Percentiles rank a stretch among this genome's conserved stretches.
Evolutionary conservation across 441 rosid genomes (phyloP).

Genomic region (Francoa sonchifolia): DNA sequence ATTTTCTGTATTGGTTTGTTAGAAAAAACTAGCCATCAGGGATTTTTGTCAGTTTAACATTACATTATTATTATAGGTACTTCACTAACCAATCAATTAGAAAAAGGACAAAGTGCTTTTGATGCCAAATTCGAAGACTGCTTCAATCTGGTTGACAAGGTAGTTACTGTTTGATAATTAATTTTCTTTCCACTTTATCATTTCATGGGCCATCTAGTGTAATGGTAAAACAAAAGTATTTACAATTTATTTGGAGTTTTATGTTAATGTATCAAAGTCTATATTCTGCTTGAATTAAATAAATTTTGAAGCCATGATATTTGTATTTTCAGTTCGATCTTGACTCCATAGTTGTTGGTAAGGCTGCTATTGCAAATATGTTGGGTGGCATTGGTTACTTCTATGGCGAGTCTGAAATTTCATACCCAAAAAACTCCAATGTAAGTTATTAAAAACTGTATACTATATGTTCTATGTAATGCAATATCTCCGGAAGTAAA

Average conservation of each 20-base stretch:
- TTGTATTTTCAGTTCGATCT: slow-evolving; percentile 52
- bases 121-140: slow-evolving; percentile 48
- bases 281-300: not conserved
- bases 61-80: slow-evolving; percentile 29
- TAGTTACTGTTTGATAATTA: slow-evolving; percentile 13
- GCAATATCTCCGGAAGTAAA: slow-evolving; percentile 2
- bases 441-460: slow-evolving; percentile 36
- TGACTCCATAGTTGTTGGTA: slow-evolving; percentile 56
- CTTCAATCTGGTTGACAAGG: slow-evolving; percentile 64
- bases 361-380: slow-evolving; percentile 84
- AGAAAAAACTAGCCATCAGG: too few species aligned
- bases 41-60: slow-evolving; percentile 6
- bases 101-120: slow-evolving; percentile 54
- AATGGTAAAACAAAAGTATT: not conserved
- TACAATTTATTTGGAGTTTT: slow-evolving; percentile 8
- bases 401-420: slow-evolving; percentile 80
- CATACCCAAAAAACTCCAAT: slow-evolving; percentile 38
- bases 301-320: slow-evolving; percentile 9
- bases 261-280: not conserved
- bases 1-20: too few species aligned
- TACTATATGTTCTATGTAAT: slow-evolving; percentile 2
- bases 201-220: slow-evolving; percentile 5
- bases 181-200: not conserved
- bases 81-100: slow-evolving; percentile 40
- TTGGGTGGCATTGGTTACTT: slow-evolving; percentile 95